Conservation (phyloP, 495 filamentous ascomycete species). For the Penicillium lividum region DNA sequence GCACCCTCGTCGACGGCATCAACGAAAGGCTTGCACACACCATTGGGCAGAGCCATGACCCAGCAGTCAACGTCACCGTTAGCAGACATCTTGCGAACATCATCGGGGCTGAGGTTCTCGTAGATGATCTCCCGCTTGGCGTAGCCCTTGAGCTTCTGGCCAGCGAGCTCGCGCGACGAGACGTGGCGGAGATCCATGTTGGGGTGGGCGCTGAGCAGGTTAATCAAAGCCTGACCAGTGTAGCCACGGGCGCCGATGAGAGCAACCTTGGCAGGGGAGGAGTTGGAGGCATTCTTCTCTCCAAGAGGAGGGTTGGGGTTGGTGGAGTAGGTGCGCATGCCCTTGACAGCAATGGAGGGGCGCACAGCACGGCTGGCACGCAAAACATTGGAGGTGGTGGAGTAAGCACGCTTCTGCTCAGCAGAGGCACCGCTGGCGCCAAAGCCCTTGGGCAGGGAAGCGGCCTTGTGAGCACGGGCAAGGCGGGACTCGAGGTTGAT, state of each 20-base stretch:
- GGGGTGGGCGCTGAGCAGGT: slow-evolving; percentile 86
- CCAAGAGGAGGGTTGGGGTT: slow-evolving; percentile 99
- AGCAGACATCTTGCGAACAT: slow-evolving; percentile 87
- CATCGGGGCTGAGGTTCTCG: slow-evolving; percentile 86
- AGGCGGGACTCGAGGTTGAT: slow-evolving; percentile 86
- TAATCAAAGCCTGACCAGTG: slow-evolving; percentile 91
- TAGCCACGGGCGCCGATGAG: slow-evolving; percentile 96
- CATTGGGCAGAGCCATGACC: slow-evolving; percentile 98
- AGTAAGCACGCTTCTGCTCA: slow-evolving; percentile 68
- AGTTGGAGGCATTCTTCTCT: slow-evolving; percentile 84
- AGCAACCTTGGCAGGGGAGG: slow-evolving; percentile 77
- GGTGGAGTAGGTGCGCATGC: slow-evolving; percentile 57
- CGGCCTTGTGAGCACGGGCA: slow-evolving; percentile 71
- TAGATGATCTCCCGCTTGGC: slow-evolving; percentile 91
- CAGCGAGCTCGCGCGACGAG: slow-evolving; percentile 89
- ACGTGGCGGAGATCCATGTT: slow-evolving; percentile 92
- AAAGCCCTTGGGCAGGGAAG: slow-evolving; percentile 50
- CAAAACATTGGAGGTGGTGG: slow-evolving; percentile 53
- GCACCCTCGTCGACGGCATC: slow-evolving; percentile 81
- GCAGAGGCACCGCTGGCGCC: slow-evolving; percentile 43
- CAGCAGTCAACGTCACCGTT: slow-evolving; percentile 94
- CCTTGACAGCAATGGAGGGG: slow-evolving; percentile 30
- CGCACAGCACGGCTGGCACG: slow-evolving; percentile 36
- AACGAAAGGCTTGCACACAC: slow-evolving; percentile 94
- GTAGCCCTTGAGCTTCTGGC: slow-evolving; percentile 89